Evolutionary conservation across 306 rosid genomes (phyloP).

Genomic region (Medicago lupulina): DNA sequence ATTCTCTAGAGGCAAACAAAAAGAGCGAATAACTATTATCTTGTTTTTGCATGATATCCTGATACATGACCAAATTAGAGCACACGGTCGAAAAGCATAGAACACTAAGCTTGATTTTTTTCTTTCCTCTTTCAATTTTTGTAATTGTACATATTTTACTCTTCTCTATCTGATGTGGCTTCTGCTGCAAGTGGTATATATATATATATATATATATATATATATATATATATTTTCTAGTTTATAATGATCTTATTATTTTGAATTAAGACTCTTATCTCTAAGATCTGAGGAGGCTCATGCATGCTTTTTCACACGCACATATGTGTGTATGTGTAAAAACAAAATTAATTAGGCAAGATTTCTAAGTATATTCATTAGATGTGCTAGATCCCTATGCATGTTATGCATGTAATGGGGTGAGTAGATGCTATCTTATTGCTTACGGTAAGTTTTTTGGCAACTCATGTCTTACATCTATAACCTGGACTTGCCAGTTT

Average conservation of each 20-base stretch:
- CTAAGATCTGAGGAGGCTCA: no score
- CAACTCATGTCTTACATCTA: background rate
- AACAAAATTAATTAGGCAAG: no score
- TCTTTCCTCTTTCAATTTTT: background rate
- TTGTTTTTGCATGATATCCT: background rate
- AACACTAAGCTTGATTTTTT: background rate
- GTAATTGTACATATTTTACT: constrained; percentile 1
- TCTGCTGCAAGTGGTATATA: background rate
- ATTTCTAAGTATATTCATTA: no score
- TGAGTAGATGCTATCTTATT: background rate
- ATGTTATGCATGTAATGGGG: background rate
- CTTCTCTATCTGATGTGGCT: background rate
- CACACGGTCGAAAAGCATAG: background rate
- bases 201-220: background rate
- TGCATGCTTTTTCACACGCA: no score
- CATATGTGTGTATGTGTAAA: no score
- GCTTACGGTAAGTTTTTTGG: background rate
- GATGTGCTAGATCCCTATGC: no score
- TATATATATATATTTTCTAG: background rate
- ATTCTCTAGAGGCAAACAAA: constrained; percentile 44
- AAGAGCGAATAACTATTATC: constrained; percentile 47
- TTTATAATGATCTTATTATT: background rate
- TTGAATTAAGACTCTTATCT: no score
- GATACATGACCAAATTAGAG: background rate
- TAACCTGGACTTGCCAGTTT: no score